A percentile compares a stretch with the other conserved stretches of the same genome.
Conservation (phyloP, 2,329 filamentous ascomycete genomes). For the Colletotrichum gloeosporioides region DNA sequence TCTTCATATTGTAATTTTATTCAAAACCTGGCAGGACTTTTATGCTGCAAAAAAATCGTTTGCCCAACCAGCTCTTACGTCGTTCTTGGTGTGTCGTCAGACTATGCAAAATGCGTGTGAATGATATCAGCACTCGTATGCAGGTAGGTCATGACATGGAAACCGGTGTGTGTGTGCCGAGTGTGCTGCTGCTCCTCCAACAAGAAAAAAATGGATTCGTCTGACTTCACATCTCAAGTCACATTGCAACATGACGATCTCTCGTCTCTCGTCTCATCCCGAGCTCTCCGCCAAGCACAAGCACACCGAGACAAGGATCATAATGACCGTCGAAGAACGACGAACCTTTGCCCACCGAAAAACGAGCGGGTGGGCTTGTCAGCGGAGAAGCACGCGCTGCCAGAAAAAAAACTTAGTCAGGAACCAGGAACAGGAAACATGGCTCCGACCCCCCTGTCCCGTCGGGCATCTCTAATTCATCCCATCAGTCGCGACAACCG, state of each 20-base stretch:
- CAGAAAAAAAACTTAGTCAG: not conserved
- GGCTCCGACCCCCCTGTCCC: not conserved
- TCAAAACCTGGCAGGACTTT: not conserved
- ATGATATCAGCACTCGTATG: not conserved
- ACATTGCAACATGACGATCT: not conserved
- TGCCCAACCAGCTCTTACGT: not conserved
- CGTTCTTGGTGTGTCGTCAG: not conserved
- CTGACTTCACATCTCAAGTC: not conserved
- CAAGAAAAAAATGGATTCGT: not conserved
- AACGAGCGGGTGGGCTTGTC: not conserved
- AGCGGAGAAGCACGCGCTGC: not conserved
- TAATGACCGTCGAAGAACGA: not conserved
- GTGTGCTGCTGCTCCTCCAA: not conserved
- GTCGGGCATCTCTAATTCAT: not conserved
- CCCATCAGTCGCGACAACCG: not conserved
- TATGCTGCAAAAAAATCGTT: not conserved
- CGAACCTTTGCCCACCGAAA: not conserved
- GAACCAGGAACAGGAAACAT: not conserved
- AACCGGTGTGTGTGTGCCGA: not conserved
- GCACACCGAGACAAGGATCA: not conserved
- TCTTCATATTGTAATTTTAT: constrained; percentile 20
- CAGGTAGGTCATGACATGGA: not conserved
- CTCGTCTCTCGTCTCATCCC: not conserved
- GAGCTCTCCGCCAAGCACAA: not conserved
- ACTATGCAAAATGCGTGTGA: not conserved